These are phyloP conservation scores for Penicillium sp. DNA, from an alignment of 2,329 filamentous ascomycete species.

Conservation along the genomic window DNA sequence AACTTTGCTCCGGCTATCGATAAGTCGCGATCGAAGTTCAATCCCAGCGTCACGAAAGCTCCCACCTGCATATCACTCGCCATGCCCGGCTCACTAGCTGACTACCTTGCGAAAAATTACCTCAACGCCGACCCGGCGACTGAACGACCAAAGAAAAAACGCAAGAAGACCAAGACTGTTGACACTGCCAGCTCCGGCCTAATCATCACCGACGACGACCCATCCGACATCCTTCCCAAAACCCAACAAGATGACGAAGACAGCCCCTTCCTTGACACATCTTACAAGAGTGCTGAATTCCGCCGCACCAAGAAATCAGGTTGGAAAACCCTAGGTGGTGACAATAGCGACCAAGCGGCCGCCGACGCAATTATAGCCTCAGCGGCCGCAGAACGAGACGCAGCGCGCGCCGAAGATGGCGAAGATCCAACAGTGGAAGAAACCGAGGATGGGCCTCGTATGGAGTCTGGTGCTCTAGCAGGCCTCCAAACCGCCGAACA, in stretches of 20 bases:
- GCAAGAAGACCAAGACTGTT: constrained; percentile 52
- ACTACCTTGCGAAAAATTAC: constrained; percentile 90
- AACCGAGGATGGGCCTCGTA: constrained; percentile 52
- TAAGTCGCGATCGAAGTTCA: constrained; percentile 12
- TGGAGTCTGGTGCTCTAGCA: constrained; percentile 84
- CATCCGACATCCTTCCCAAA: constrained; percentile 31
- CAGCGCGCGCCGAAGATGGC: constrained; percentile 50
- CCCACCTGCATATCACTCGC: background rate
- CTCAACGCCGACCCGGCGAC: constrained; percentile 62
- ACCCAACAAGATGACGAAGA: constrained; percentile 39
- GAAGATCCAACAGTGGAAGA: constrained; percentile 45
- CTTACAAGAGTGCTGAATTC: constrained; percentile 50
- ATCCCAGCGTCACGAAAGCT: constrained; percentile 1
- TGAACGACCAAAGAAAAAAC: constrained; percentile 55
- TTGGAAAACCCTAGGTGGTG: constrained; percentile 70
- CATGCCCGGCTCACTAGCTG: constrained; percentile 57
- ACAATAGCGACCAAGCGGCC: constrained; percentile 53
- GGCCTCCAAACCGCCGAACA: constrained; percentile 82
- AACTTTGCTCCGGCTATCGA: constrained; percentile 25
- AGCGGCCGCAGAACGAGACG: constrained; percentile 65
- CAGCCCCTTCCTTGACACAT: constrained; percentile 30
- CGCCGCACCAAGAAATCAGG: constrained; percentile 72
- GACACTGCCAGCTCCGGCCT: constrained; percentile 43
- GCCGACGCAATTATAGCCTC: constrained; percentile 77
- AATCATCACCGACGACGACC: constrained; percentile 44